phyloP scores from a whole-genome alignment of 768 basidiomycete genomes.

The Cystobasidium ongulense region DNA sequence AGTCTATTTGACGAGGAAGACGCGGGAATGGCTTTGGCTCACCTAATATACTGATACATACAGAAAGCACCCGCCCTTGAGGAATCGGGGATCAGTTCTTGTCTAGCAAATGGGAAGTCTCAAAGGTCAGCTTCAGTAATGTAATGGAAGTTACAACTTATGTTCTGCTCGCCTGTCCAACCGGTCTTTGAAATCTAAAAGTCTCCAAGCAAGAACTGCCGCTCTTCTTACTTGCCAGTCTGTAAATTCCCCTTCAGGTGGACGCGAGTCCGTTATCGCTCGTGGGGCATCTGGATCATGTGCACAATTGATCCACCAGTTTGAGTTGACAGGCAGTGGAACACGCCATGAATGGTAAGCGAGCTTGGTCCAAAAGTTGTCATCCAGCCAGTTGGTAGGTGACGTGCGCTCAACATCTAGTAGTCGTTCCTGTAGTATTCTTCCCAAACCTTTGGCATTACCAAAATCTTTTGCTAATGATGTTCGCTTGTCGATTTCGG shows the following conservation, averaged over 20 bases:
- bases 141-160: not conserved
- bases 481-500: constrained; percentile 54
- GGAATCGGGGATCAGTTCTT: constrained; percentile 62
- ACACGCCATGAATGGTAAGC: constrained; percentile 81
- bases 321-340: constrained; percentile 79
- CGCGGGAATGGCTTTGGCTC: constrained; percentile 29
- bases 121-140: not conserved
- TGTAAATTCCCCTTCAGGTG: constrained; percentile 48
- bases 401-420: constrained; percentile 72
- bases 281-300: constrained; percentile 62
- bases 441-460: constrained; percentile 55
- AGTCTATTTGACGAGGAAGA: not conserved
- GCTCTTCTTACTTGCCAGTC: constrained; percentile 79
- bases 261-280: constrained; percentile 30
- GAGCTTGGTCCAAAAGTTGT: constrained; percentile 81
- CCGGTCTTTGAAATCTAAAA: constrained; percentile 60
- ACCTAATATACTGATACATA: constrained; percentile 49
- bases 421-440: constrained; percentile 62
- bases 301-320: constrained; percentile 86
- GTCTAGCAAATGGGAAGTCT: constrained; percentile 47
- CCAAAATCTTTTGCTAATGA: constrained; percentile 65
- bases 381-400: constrained; percentile 86
- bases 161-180: constrained; percentile 34
- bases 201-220: constrained; percentile 67
- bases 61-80: constrained; percentile 60